Percentiles rank a stretch among this genome's conserved stretches.
Evolutionary conservation across 75 land plant genomes (phyloP).

Genomic region (Ceratopteris richardii): DNA sequence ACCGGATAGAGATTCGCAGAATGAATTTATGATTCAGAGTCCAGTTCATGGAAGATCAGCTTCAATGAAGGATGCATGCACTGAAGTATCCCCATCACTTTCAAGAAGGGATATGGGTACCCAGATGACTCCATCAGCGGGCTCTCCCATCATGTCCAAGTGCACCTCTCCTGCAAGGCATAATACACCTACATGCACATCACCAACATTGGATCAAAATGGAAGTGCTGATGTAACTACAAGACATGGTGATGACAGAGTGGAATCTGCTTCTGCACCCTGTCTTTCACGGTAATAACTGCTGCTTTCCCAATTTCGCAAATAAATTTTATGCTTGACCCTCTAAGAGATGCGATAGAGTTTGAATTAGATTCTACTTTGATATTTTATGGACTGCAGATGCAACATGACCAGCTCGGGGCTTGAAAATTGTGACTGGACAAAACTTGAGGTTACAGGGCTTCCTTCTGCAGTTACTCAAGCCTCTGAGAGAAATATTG

Average conservation of each 20-base stretch:
- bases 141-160: constrained; percentile 33
- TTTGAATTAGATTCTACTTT: too few relatives aligned
- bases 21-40: not conserved
- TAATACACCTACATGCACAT: constrained; percentile 9
- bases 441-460: constrained; percentile 53
- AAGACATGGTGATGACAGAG: too few relatives aligned
- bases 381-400: too few relatives aligned
- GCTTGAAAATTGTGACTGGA: constrained; percentile 22
- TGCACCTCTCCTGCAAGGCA: constrained; percentile 15
- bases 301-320: too few relatives aligned
- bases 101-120: constrained; percentile 81
- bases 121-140: constrained; percentile 64
- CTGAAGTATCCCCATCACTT: constrained; percentile 29
- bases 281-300: too few relatives aligned
- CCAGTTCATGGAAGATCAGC: not conserved
- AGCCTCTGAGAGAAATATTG: constrained; percentile 11
- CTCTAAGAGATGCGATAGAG: too few relatives aligned
- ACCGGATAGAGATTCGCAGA: too few relatives aligned
- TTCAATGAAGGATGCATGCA: constrained; percentile 29
- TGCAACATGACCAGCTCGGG: constrained; percentile 7
- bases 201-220: not conserved
- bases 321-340: too few relatives aligned
- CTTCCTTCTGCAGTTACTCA: constrained; percentile 26
- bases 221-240: constrained; percentile 9
- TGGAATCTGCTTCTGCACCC: too few relatives aligned